Evolutionary conservation across 2,329 filamentous ascomycete species (phyloP), one percentile per base, ranked within the genome.

Genomic region (Tolypocladium endophyticum): DNA sequence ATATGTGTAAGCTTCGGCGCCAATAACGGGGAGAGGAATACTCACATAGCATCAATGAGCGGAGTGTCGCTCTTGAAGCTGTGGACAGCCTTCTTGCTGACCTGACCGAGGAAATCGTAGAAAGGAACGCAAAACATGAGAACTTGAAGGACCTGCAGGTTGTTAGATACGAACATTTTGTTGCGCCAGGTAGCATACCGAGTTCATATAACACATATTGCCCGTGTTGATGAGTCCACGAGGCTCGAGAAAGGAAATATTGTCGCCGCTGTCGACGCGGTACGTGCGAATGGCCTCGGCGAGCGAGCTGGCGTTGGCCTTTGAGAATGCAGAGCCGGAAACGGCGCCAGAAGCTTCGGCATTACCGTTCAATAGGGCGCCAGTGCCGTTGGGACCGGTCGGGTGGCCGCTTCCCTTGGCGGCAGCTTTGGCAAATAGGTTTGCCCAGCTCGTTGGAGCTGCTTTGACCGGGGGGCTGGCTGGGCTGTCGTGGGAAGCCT

Each of bases 171-270:
- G 30, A 16, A 9, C 20, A 23, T 4, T 16, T 8, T 35, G 11
- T 54, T 6, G 7, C 35, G 59, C 14, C 6, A 12, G 8, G 20
- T 39, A n/a, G 77, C 90, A 77, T 81, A 96, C 93, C 64, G 94
- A 97, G 79, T 97, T 99, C 94, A 99, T 97, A 76, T 99, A 99
- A 76, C 94, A 99, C 90, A 97, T 95, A 71, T 99, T 97, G 56
- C 94, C 94, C 47, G 93, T 95, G 75, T 99, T 99, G 66, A 96
- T 89, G 69, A 99, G 82, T 56, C 94, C 94, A 65, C 93, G 85
- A 57, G 94, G 94, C 75, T 97, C 91, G 57, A 99, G 81, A 69
- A 97, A 97, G 23, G 88, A 80, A 65, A 93, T 78, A 67, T 88
- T 90, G 38, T 83, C 77, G 43, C 81, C 80, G 43, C 80, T 79